Conservation (phyloP, 106 monocot genomes). For the Dendrobium catenatum region DNA sequence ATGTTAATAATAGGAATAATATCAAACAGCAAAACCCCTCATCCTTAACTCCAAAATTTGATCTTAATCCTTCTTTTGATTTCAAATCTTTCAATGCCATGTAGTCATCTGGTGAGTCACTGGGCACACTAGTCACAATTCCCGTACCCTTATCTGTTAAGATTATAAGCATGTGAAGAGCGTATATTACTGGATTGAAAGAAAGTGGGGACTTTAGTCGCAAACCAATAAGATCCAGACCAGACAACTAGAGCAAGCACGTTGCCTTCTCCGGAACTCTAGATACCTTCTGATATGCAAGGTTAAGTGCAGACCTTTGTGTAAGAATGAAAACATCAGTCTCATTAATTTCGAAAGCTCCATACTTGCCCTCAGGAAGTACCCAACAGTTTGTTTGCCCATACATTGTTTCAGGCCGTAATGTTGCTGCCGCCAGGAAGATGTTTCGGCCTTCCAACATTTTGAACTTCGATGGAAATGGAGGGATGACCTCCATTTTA, state of each 20-base stretch:
- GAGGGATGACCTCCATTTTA: constrained; percentile 79
- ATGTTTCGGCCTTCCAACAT: constrained; percentile 69
- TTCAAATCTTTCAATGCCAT: constrained; percentile 87
- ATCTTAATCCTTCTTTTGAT: constrained; percentile 64
- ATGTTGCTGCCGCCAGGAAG: constrained; percentile 80
- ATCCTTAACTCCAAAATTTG: constrained; percentile 76
- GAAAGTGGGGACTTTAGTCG: constrained; percentile 67
- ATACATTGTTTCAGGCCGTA: constrained; percentile 94
- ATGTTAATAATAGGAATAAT: constrained; percentile 82
- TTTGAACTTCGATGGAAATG: constrained; percentile 64
- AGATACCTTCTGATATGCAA: constrained; percentile 79
- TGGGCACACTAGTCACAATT: constrained; percentile 93
- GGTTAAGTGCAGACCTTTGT: constrained; percentile 67
- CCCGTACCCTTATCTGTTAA: constrained; percentile 93
- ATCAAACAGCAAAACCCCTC: constrained; percentile 85
- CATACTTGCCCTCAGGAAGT: constrained; percentile 84
- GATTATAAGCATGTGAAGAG: constrained; percentile 93
- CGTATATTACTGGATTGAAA: constrained; percentile 67
- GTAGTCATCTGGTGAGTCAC: constrained; percentile 82
- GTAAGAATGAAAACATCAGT: constrained; percentile 82
- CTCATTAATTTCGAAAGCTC: constrained; percentile 90
- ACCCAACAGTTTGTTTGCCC: constrained; percentile 97
- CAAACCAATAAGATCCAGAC: constrained; percentile 82
- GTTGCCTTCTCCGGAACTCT: constrained; percentile 61
- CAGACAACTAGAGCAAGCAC: constrained; percentile 65